phyloP scores from a whole-genome alignment of 2,329 filamentous ascomycete species.

The Podosphaera xanthii region DNA sequence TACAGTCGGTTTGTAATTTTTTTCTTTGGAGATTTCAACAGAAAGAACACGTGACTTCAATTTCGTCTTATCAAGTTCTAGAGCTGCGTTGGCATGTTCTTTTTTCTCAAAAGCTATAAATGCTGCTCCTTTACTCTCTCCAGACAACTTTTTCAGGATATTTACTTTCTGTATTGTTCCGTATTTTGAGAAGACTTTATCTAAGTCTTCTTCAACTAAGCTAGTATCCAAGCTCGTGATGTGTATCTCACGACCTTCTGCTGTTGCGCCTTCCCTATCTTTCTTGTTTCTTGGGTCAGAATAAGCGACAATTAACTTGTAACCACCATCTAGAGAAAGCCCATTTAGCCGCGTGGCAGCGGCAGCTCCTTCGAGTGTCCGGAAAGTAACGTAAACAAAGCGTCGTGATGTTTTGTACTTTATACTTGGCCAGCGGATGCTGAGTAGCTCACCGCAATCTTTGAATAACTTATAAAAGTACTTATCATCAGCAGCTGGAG shows the following conservation, averaged over 20 bases:
- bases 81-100: slow-evolving; percentile 43
- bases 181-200: slow-evolving; percentile 48
- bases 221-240: slow-evolving; percentile 44
- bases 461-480: slow-evolving; percentile 48
- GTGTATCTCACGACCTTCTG: slow-evolving; percentile 75
- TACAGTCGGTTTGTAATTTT: slow-evolving; percentile 32
- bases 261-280: slow-evolving; percentile 51
- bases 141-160: slow-evolving; percentile 43
- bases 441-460: slow-evolving; percentile 60
- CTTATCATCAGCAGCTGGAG: slow-evolving; percentile 47
- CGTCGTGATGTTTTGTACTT: slow-evolving; percentile 73
- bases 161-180: slow-evolving; percentile 53
- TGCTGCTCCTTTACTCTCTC: slow-evolving; percentile 51
- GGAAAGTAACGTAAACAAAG: slow-evolving; percentile 92
- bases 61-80: slow-evolving; percentile 46
- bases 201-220: slow-evolving; percentile 43
- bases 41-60: slow-evolving; percentile 44
- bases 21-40: slow-evolving; percentile 36
- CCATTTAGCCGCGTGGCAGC: slow-evolving; percentile 54
- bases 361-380: slow-evolving; percentile 40
- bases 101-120: slow-evolving; percentile 58
- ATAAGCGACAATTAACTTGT: slow-evolving; percentile 53
- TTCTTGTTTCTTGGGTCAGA: slow-evolving; percentile 67
- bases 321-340: slow-evolving; percentile 40
- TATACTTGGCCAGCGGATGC: slow-evolving; percentile 73